These are phyloP conservation scores for Niveomyces coronatus DNA, from an alignment of 2,329 filamentous ascomycete species.

Conservation along the genomic window DNA sequence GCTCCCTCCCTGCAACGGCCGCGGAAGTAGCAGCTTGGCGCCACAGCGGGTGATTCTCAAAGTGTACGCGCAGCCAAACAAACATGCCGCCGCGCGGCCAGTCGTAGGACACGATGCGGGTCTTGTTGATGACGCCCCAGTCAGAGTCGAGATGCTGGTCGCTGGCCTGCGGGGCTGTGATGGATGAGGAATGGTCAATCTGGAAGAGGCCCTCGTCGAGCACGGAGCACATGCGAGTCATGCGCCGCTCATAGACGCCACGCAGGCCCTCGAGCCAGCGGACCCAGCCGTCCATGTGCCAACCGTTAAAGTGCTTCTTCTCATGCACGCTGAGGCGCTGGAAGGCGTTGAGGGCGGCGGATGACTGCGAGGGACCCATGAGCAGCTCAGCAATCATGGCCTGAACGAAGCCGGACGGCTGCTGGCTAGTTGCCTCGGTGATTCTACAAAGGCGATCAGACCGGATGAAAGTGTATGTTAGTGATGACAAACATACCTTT, in stretches of 20 bases:
- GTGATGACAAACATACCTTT: constrained; percentile 19
- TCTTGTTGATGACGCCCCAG: constrained; percentile 69
- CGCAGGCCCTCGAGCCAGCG: constrained; percentile 82
- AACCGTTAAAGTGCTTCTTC: constrained; percentile 43
- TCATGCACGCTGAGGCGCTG: constrained; percentile 36
- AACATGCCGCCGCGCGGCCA: constrained; percentile 91
- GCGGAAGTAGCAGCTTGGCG: constrained; percentile 20
- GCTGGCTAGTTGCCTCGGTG: constrained; percentile 67
- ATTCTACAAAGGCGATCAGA: constrained; percentile 40
- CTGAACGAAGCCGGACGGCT: constrained; percentile 85
- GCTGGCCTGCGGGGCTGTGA: constrained; percentile 20
- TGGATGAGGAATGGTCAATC: constrained; percentile 50
- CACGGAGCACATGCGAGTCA: constrained; percentile 65
- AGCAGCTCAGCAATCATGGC: constrained; percentile 68
- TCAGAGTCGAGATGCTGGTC: constrained; percentile 40
- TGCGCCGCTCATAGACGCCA: constrained; percentile 74
- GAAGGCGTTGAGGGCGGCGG: constrained; percentile 31
- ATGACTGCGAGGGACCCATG: constrained; percentile 55
- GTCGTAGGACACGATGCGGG: constrained; percentile 61
- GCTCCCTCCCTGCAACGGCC: too few relatives aligned
- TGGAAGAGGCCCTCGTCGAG: constrained; percentile 59
- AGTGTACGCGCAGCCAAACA: constrained; percentile 66
- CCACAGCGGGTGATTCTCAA: constrained; percentile 63
- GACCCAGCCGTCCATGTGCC: constrained; percentile 79
- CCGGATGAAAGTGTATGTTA: too few relatives aligned